phyloP scores from a whole-genome alignment of 306 rosid genomes.

The Vigna hirtella region DNA sequence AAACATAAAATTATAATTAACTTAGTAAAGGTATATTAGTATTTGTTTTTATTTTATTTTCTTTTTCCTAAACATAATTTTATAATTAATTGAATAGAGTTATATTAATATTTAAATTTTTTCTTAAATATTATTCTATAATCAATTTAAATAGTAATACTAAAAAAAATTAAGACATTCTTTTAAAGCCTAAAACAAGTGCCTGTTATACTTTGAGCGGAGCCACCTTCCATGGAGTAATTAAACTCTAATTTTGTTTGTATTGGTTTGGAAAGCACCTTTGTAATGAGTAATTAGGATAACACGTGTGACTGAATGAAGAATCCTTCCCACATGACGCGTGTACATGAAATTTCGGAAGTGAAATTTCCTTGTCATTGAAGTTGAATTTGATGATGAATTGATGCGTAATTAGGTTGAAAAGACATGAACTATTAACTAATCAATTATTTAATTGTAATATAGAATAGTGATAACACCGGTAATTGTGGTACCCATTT shows the following conservation, averaged over 20 bases:
- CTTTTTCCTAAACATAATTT: no score
- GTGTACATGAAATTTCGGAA: neutral
- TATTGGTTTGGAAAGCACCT: neutral
- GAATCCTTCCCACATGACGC: neutral
- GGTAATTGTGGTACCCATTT: constrained; percentile 3
- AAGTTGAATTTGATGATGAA: constrained; percentile 36
- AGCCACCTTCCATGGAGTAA: no score
- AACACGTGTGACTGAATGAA: constrained; percentile 1
- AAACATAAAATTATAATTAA: no score
- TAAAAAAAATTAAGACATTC: no score
- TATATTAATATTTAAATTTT: no score
- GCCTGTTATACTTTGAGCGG: no score
- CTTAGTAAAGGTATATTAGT: no score
- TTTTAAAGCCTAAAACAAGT: no score
- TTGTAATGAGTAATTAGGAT: neutral
- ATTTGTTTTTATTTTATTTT: no score
- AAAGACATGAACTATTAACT: constrained; percentile 52
- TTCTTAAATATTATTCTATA: no score
- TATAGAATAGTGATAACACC: constrained; percentile 12
- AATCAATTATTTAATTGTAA: constrained; percentile 31
- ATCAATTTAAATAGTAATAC: no score
- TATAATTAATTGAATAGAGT: no score
- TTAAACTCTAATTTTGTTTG: constrained; percentile 22
- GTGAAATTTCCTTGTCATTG: constrained; percentile 23
- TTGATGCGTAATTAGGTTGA: constrained; percentile 50